Evolutionary conservation across 2,329 filamentous ascomycete species (phyloP).

Genomic region (Sphaerostilbella broomeana): DNA sequence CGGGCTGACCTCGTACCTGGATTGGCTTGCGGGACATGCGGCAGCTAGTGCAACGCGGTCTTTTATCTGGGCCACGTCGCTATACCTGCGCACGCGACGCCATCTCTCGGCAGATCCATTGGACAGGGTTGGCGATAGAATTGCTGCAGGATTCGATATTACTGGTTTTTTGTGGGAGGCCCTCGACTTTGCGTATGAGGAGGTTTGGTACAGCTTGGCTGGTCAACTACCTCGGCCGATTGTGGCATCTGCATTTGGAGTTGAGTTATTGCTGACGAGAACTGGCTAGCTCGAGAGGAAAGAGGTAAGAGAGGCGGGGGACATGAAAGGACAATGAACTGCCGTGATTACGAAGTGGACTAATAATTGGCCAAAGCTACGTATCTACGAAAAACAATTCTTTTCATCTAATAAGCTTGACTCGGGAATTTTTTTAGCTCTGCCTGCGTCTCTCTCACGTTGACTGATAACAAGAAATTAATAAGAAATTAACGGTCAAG

Average conservation of each 20-base stretch:
- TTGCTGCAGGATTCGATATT: slow-evolving; percentile 20
- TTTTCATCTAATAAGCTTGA: too few relatives aligned
- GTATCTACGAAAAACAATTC: too few relatives aligned
- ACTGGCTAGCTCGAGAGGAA: too few relatives aligned
- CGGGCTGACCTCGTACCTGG: slow-evolving; percentile 25
- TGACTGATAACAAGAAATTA: background rate
- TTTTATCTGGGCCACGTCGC: slow-evolving; percentile 25
- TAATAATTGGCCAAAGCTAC: too few relatives aligned
- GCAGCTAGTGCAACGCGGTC: slow-evolving; percentile 20
- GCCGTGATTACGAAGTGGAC: too few relatives aligned
- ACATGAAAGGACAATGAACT: too few relatives aligned
- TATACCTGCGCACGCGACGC: slow-evolving; percentile 23
- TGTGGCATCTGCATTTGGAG: slow-evolving; percentile 18
- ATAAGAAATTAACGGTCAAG: background rate
- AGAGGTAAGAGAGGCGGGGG: too few relatives aligned
- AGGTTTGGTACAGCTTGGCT: slow-evolving; percentile 23
- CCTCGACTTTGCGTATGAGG: slow-evolving; percentile 24
- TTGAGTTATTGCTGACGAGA: slow-evolving; percentile 7
- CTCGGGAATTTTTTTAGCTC: too few relatives aligned
- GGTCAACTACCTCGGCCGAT: slow-evolving; percentile 28
- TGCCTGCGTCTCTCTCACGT: background rate
- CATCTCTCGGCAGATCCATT: slow-evolving; percentile 15
- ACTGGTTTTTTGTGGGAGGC: slow-evolving; percentile 23
- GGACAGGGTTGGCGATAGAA: background rate
- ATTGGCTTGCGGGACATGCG: slow-evolving; percentile 25